Conservation (phyloP, 108 stramenopile species). For the Skeletonema marinoi region DNA sequence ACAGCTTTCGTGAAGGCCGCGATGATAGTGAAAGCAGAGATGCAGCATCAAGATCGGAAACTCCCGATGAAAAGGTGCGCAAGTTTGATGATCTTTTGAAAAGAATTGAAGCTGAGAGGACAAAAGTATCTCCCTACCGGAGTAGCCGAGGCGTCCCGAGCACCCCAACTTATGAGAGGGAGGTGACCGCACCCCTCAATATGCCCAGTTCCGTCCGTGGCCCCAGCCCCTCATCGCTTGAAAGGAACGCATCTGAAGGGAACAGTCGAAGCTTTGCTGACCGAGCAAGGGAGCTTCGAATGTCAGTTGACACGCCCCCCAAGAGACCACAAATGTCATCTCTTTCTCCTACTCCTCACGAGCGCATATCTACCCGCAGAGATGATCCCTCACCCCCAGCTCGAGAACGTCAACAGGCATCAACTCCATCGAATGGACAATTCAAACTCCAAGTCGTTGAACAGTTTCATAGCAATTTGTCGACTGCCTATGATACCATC, state of each 20-base stretch:
- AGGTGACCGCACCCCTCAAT: neutral
- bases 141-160: neutral
- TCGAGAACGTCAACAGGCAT: neutral
- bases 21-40: conserved; percentile 13
- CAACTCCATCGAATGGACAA: neutral
- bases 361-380: neutral
- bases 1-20: conserved; percentile 14
- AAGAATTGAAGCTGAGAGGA: conserved; percentile 14
- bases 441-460: conserved; percentile 30
- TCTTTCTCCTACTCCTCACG: neutral
- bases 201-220: conserved; percentile 4
- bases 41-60: neutral
- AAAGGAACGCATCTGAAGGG: neutral
- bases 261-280: conserved; percentile 19
- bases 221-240: neutral
- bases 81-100: conserved; percentile 25
- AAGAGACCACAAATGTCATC: neutral
- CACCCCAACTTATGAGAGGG: neutral
- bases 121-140: conserved; percentile 5
- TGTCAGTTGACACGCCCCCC: conserved; percentile 20
- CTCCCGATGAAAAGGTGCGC: conserved; percentile 5
- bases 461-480: conserved; percentile 26
- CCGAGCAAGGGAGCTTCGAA: conserved; percentile 40
- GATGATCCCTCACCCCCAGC: neutral
- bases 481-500: conserved; percentile 40